phyloP scores from a whole-genome alignment of 345 rosid genomes.

The Lepidium didymum region DNA sequence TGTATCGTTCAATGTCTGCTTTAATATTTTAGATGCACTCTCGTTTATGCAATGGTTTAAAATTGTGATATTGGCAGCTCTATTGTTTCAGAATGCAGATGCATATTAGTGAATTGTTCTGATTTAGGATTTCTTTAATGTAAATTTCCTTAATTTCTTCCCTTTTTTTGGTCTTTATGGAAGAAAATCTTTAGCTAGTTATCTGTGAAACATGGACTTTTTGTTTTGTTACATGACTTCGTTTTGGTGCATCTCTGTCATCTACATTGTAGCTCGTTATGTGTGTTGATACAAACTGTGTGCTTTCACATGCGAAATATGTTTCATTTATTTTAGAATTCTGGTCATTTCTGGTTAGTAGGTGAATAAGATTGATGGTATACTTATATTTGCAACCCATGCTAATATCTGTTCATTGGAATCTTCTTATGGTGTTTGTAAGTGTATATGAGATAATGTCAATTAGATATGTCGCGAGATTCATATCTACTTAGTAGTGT shows the following conservation, averaged over 20 bases:
- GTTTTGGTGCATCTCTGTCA: neutral
- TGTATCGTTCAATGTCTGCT: slow-evolving; percentile 3
- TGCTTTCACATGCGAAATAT: neutral
- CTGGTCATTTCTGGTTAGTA: neutral
- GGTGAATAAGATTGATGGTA: neutral
- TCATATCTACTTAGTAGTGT: neutral
- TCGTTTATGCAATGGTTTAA: neutral
- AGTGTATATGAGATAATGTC: neutral
- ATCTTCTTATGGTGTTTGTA: neutral
- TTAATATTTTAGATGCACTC: neutral
- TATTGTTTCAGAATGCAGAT: neutral
- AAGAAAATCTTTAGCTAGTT: neutral
- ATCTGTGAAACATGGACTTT: neutral
- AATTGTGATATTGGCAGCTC: slow-evolving; percentile 8
- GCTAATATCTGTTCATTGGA: neutral
- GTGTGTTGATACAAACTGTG: neutral
- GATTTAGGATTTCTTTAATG: neutral
- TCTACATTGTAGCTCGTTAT: slow-evolving; percentile 2
- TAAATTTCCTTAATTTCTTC: neutral
- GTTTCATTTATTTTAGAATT: neutral
- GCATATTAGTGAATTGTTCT: neutral
- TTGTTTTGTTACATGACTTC: neutral
- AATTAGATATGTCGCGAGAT: neutral
- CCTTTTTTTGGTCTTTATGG: neutral
- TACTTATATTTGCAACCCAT: neutral